phyloP scores from a whole-genome alignment of 495 filamentous ascomycete genomes.

The Lentithecium fluviatile region DNA sequence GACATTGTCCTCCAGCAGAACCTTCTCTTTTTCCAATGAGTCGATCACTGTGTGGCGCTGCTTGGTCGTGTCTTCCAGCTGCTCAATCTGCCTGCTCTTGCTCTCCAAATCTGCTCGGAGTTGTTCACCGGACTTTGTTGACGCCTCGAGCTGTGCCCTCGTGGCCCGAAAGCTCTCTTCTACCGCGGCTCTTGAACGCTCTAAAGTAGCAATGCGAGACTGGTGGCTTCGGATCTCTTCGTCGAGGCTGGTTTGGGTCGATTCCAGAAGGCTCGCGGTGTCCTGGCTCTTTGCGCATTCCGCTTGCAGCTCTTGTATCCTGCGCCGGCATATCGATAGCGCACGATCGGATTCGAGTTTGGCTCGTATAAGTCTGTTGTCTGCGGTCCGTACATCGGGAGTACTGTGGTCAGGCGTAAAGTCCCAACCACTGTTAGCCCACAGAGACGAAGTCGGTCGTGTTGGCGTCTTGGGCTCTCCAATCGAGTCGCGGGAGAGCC shows the following conservation, averaged over 20 bases:
- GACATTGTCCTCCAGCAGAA: slow-evolving; percentile 12
- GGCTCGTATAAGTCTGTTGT: slow-evolving; percentile 27
- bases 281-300: slow-evolving; percentile 30
- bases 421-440: slow-evolving; percentile 2
- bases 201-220: slow-evolving; percentile 18
- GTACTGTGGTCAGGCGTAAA: slow-evolving; percentile 3
- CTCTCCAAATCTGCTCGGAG: slow-evolving; percentile 18
- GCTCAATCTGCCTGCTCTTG: slow-evolving; percentile 21
- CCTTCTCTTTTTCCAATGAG: slow-evolving; percentile 13
- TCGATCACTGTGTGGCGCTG: slow-evolving; percentile 3
- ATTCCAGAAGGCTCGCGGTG: slow-evolving; percentile 7
- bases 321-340: slow-evolving; percentile 17
- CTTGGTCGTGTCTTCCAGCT: slow-evolving; percentile 10
- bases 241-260: slow-evolving; percentile 11
- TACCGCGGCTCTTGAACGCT: slow-evolving; percentile 9
- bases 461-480: slow-evolving; percentile 7
- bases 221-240: slow-evolving; percentile 24
- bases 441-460: slow-evolving; percentile 1
- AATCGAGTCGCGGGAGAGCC: background rate
- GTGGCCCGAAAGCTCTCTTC: slow-evolving; percentile 23
- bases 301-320: slow-evolving; percentile 28
- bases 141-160: slow-evolving; percentile 12
- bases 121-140: slow-evolving; percentile 12
- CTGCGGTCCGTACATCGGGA: slow-evolving; percentile 9
- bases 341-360: slow-evolving; percentile 33